phyloP scores from a whole-genome alignment of 768 basidiomycete species.

The Rhodotorula taiwanensis region DNA sequence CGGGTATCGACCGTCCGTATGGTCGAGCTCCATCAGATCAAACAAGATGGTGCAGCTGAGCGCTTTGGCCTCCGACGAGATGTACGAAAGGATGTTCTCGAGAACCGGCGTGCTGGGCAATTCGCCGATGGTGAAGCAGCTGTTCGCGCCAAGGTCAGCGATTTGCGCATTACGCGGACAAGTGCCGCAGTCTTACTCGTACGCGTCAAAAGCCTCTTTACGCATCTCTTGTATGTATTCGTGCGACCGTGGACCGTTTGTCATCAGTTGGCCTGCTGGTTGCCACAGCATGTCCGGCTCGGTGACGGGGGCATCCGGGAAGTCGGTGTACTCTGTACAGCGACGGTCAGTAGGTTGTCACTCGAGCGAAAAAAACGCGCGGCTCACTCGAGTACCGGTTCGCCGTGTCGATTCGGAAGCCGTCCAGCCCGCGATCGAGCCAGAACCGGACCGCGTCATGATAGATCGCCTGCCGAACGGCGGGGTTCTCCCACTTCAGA shows the following conservation, averaged over 20 bases:
- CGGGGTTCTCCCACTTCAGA: conserved; percentile 65
- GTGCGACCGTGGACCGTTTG: conserved; percentile 57
- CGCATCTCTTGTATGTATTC: conserved; percentile 65
- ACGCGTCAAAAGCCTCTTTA: conserved; percentile 56
- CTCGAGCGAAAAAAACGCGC: no score
- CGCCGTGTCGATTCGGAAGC: conserved; percentile 57
- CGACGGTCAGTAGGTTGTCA: no score
- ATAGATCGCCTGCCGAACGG: conserved; percentile 48
- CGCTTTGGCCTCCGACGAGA: conserved; percentile 53
- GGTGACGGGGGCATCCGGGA: conserved; percentile 61
- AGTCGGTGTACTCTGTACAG: conserved; percentile 51
- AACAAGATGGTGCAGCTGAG: conserved; percentile 63
- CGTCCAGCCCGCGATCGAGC: conserved; percentile 67
- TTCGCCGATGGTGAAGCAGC: conserved; percentile 43
- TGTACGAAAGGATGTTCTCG: conserved; percentile 54
- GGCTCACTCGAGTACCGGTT: background rate
- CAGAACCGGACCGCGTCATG: conserved; percentile 63
- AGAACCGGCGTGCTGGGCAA: conserved; percentile 44
- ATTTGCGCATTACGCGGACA: no score
- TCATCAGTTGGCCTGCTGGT: conserved; percentile 9
- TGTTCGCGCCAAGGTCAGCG: no score
- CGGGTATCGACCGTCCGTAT: background rate
- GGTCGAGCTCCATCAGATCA: conserved; percentile 45
- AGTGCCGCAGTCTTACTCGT: conserved; percentile 41
- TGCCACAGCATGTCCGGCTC: conserved; percentile 45